Evolutionary conservation across 1,284 basidiomycete species (phyloP).

Genomic region (Leccinum variabile): DNA sequence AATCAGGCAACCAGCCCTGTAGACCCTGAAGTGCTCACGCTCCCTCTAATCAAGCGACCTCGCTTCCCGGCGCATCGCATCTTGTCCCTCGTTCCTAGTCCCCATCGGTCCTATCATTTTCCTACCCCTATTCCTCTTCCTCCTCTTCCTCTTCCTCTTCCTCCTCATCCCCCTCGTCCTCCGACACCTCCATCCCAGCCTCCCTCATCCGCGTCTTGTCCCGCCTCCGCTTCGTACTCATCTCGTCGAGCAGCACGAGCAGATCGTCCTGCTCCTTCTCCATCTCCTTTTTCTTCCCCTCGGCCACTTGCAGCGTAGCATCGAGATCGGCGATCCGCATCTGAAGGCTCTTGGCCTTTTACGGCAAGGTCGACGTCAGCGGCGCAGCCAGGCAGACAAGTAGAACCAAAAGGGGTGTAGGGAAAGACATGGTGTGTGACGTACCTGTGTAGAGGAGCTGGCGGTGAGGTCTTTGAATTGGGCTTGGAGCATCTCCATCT

Average conservation of each 20-base stretch:
- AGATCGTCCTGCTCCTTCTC: conserved; percentile 96
- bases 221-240: conserved; percentile 78
- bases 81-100: not conserved
- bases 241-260: conserved; percentile 90
- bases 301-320: conserved; percentile 52
- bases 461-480: conserved; percentile 45
- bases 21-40: not conserved
- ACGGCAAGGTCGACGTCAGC: not conserved
- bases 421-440: not conserved
- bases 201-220: conserved; percentile 80
- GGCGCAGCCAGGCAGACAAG: too few species aligned
- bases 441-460: conserved; percentile 43
- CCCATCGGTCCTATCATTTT: not conserved
- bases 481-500: conserved; percentile 65
- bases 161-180: conserved; percentile 76
- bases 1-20: not conserved
- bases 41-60: not conserved
- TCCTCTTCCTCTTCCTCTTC: conserved; percentile 32
- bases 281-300: conserved; percentile 72
- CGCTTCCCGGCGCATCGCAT: not conserved
- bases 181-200: conserved; percentile 83
- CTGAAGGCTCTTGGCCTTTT: conserved; percentile 42
- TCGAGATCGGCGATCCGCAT: conserved; percentile 46
- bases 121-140: conserved; percentile 3
- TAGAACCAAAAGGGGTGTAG: not conserved